Conservation (phyloP, 192 early-diverging fungal genomes). For the Coemansia umbellata region DNA sequence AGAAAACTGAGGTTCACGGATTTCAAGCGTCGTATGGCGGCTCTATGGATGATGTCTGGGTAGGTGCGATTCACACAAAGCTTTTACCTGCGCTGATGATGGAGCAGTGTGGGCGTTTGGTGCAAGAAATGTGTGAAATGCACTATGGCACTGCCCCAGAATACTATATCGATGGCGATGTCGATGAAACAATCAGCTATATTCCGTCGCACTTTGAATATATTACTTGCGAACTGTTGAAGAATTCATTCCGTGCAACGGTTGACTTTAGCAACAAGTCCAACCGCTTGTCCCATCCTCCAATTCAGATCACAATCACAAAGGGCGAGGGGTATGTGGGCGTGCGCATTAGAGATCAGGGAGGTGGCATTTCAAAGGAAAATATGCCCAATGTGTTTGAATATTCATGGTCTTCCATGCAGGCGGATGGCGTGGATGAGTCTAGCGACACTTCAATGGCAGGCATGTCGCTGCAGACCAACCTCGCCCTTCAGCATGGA, state of each 20-base stretch:
- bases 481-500: slow-evolving; percentile 80
- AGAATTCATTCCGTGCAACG: slow-evolving; percentile 87
- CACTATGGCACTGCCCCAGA: slow-evolving; percentile 83
- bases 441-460: slow-evolving; percentile 10
- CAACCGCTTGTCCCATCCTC: slow-evolving; percentile 54
- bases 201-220: slow-evolving; percentile 93
- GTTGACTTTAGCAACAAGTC: slow-evolving; percentile 61
- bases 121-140: slow-evolving; percentile 83
- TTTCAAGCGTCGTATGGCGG: not conserved
- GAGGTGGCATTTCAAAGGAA: slow-evolving; percentile 79
- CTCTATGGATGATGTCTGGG: slow-evolving; percentile 52
- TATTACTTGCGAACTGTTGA: slow-evolving; percentile 85
- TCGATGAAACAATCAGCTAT: slow-evolving; percentile 57
- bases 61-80: slow-evolving; percentile 84
- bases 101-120: slow-evolving; percentile 63
- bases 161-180: slow-evolving; percentile 58
- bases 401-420: slow-evolving; percentile 89
- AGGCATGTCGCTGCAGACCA: slow-evolving; percentile 64
- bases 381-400: slow-evolving; percentile 82
- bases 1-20: not conserved
- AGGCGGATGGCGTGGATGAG: slow-evolving; percentile 55
- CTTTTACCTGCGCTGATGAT: slow-evolving; percentile 65
- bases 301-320: slow-evolving; percentile 82
- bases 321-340: slow-evolving; percentile 73
- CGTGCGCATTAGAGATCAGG: slow-evolving; percentile 86